phyloP scores from a whole-genome alignment of 176 grass and related monocot genomes.

The Paspalum vaginatum region DNA sequence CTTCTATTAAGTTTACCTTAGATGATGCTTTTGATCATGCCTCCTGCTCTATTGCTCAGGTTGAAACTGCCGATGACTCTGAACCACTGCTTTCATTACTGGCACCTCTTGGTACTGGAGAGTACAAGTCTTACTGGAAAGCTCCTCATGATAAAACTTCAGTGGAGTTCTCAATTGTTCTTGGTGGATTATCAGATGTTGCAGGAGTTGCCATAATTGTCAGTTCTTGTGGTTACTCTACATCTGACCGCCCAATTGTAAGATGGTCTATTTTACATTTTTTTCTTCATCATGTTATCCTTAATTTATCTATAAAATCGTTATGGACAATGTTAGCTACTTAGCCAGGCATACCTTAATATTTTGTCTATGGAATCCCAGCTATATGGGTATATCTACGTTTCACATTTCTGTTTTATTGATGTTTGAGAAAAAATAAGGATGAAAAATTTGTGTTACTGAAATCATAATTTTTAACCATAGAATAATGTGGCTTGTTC shows the following conservation, averaged over 20 bases:
- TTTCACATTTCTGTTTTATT: conserved; percentile 7
- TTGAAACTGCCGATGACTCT: conserved; percentile 69
- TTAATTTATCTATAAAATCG: conserved; percentile 26
- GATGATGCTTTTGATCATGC: conserved; percentile 26
- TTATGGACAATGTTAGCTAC: background rate
- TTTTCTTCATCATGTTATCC: conserved; percentile 25
- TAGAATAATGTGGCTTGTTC: conserved; percentile 27
- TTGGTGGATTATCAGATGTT: conserved; percentile 93
- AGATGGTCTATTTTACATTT: conserved; percentile 40
- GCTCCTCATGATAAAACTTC: conserved; percentile 59
- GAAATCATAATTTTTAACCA: conserved; percentile 6
- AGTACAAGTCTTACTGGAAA: conserved; percentile 80
- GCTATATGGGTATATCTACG: conserved; percentile 22
- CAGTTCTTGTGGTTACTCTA: conserved; percentile 89
- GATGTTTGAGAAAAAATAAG: conserved; percentile 4
- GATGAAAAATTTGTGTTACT: conserved; percentile 10
- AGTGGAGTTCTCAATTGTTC: conserved; percentile 89
- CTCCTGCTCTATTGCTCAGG: conserved; percentile 53
- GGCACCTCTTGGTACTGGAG: conserved; percentile 78
- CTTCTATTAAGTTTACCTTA: conserved; percentile 22
- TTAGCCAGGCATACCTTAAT: conserved; percentile 9
- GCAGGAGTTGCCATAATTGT: conserved; percentile 81
- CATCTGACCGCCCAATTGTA: conserved; percentile 86
- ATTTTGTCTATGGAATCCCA: background rate
- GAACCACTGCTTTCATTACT: conserved; percentile 82